Evolutionary conservation across 2,329 filamentous ascomycete genomes (phyloP), one percentile per base, ranked within the genome.

Genomic region (Leptographium flavum): DNA sequence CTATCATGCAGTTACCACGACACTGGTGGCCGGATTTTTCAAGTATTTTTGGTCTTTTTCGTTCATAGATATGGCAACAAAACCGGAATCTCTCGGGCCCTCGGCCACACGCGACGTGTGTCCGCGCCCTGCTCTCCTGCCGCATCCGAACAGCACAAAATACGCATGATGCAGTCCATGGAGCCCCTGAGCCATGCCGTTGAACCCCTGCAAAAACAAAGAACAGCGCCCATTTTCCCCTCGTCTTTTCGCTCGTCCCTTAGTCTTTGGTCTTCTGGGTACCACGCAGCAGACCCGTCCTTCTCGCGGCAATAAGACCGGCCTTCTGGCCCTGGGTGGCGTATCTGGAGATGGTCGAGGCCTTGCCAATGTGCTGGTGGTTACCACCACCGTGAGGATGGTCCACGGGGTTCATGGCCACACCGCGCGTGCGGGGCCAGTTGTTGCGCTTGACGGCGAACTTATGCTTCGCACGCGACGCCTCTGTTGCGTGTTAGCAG

Each of bases 361-460:
- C 92, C 77, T 98, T 96, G 84, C 92, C 88, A 66, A 95, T 95
- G 74, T 98, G 92, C 79, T 98, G 92, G 73, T 98, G 92, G 82
- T 98, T 96, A 94, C 92, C 74, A 86, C 83, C 84, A 85, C 85
- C 85, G 82, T 92, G 85, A 70, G 85, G 85, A 81, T 98, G 92
- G 75, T 98, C 92, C 64, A 98, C 92, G 63, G 92, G 92, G 78
- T 98, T 98, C 92, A 98, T 98, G 73, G 92, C 92, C 83, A 98
- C 92, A 95, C 92, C 92, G 92, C 92, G 90, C 79, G 92, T 98
- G 86, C 94, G 95, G 74, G 92, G 92, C 92, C 92, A 98, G 67
- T 81, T 90, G 87, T 98, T 96, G 68, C 92, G 87, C 87, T 98
- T 98, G 76, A 95, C 93, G 60, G 88, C 87, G 76, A 94, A 98